Percentiles rank a stretch among this genome's conserved stretches.
Conservation (phyloP, 305 asterid genomes). For the Euphrasia arctica region DNA sequence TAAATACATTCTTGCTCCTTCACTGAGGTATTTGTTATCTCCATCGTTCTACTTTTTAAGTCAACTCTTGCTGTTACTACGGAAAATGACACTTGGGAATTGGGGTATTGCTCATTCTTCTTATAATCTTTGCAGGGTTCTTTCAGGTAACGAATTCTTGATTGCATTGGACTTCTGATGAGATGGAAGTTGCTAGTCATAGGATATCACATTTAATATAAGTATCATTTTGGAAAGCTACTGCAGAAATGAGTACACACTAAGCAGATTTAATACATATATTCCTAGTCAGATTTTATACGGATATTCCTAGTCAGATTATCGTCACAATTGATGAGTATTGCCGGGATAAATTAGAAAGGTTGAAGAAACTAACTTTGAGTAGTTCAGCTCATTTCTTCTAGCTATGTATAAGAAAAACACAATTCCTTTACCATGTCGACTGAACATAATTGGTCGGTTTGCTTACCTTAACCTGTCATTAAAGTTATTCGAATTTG, state of each 20-base stretch:
- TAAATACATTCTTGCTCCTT: slow-evolving; percentile 15
- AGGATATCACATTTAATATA: not conserved
- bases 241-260: not conserved
- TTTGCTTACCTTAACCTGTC: too few relatives aligned
- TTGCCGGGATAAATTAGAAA: not conserved
- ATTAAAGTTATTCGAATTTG: too few relatives aligned
- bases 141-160: slow-evolving; percentile 6
- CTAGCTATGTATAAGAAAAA: too few relatives aligned
- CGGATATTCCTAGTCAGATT: not conserved
- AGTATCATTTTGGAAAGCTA: not conserved
- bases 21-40: slow-evolving; percentile 25
- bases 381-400: too few relatives aligned
- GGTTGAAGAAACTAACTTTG: not conserved
- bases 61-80: not conserved
- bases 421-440: too few relatives aligned
- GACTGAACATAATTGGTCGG: too few relatives aligned
- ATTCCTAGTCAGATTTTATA: not conserved
- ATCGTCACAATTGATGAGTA: not conserved
- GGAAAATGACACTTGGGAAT: not conserved
- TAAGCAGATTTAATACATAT: not conserved
- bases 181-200: slow-evolving; percentile 2
- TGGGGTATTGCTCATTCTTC: slow-evolving; percentile 7
- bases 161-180: not conserved
- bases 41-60: not conserved
- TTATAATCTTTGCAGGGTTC: slow-evolving; percentile 18